phyloP scores from a whole-genome alignment of 768 basidiomycete genomes.

The Lyophyllum shimeji region DNA sequence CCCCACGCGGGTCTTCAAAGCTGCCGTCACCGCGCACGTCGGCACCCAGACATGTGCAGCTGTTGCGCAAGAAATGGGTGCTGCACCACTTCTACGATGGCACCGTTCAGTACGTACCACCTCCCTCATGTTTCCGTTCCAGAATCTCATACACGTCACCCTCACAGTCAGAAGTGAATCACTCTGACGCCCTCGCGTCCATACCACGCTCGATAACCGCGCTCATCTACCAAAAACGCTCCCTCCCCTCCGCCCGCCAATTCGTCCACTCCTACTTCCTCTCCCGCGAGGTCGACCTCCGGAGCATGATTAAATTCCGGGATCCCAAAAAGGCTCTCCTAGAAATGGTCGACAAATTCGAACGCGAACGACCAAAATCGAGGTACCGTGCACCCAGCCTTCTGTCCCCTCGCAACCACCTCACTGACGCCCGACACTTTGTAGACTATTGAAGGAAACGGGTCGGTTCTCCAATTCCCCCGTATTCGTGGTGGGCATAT shows the following conservation, averaged over 20 bases:
- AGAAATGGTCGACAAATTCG: conserved; percentile 70
- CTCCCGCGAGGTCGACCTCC: conserved; percentile 78
- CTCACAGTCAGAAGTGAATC: conserved; percentile 55
- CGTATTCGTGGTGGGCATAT: conserved; percentile 95
- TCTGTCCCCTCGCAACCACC: background rate
- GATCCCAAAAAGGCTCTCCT: conserved; percentile 79
- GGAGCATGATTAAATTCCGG: conserved; percentile 74
- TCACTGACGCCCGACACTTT: background rate
- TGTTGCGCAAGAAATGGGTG: conserved; percentile 87
- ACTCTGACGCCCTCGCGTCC: conserved; percentile 86
- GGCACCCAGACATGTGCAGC: conserved; percentile 81
- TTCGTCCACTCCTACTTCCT: conserved; percentile 92
- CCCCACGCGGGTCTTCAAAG: conserved; percentile 88
- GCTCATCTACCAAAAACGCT: conserved; percentile 84
- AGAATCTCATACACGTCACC: conserved; percentile 1
- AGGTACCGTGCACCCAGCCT: conserved; percentile 45
- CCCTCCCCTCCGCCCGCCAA: conserved; percentile 80
- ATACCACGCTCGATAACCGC: conserved; percentile 87
- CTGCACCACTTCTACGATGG: conserved; percentile 77
- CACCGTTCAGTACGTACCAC: conserved; percentile 60
- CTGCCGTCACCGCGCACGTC: conserved; percentile 89
- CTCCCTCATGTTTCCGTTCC: background rate
- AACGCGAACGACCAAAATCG: conserved; percentile 64
- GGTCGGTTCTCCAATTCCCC: conserved; percentile 91
- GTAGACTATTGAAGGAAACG: conserved; percentile 86